Percentiles rank a stretch among this genome's conserved stretches.
These are phyloP conservation scores for Collariella sp. DNA, from an alignment of 495 filamentous ascomycete genomes.

Conservation along the genomic window DNA sequence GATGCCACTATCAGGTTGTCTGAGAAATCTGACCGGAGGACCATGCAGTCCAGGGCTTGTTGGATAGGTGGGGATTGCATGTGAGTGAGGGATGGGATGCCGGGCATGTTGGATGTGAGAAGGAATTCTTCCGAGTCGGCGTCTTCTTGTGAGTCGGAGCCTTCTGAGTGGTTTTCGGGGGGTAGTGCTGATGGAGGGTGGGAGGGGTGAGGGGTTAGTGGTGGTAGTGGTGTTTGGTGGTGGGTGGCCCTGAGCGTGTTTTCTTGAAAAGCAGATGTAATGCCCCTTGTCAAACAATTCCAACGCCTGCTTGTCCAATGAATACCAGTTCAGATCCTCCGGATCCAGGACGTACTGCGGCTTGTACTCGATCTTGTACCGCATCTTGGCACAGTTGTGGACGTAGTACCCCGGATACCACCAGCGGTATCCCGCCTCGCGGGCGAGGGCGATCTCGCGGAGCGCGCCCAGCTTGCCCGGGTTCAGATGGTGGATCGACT, in stretches of 20 bases:
- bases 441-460: constrained; percentile 70
- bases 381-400: constrained; percentile 45
- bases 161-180: constrained; percentile 6
- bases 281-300: constrained; percentile 53
- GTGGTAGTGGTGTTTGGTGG: no score
- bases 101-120: constrained; percentile 66
- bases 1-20: constrained; percentile 29
- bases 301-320: constrained; percentile 57
- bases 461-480: constrained; percentile 86
- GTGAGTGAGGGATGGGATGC: constrained; percentile 57
- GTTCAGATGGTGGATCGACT: constrained; percentile 66
- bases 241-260: constrained; percentile 13
- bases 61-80: no score
- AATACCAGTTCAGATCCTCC: constrained; percentile 65
- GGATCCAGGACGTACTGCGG: constrained; percentile 82
- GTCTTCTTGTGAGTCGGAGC: constrained; percentile 34
- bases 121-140: constrained; percentile 47
- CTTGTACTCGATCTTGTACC: constrained; percentile 79
- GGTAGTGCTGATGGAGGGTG: background rate
- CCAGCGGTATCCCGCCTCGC: constrained; percentile 62
- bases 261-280: constrained; percentile 60
- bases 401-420: constrained; percentile 48
- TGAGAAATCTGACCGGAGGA: constrained; percentile 26
- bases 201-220: no score
- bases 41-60: constrained; percentile 53